phyloP scores from a whole-genome alignment of 139 green algal species.

The Chlamydomonas eustigma region DNA sequence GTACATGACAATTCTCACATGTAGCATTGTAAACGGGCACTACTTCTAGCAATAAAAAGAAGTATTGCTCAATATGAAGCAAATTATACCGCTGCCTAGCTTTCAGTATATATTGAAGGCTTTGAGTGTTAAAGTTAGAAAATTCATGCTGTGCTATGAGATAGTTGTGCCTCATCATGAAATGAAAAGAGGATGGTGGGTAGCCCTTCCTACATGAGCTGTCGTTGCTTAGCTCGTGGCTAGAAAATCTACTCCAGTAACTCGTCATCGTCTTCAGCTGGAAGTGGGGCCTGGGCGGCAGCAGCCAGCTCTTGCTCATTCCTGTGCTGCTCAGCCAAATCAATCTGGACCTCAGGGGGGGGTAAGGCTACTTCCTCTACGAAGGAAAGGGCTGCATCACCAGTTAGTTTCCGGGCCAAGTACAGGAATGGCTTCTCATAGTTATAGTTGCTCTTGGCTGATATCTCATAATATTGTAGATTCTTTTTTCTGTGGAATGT shows the following conservation, averaged over 20 bases:
- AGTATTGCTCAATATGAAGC: too few relatives aligned
- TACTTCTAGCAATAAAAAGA: too few relatives aligned
- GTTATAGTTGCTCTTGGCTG: conserved; percentile 99
- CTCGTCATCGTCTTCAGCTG: conserved; percentile 68
- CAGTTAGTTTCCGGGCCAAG: conserved; percentile 95
- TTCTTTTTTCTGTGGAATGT: conserved; percentile 99
- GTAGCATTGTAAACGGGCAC: too few relatives aligned
- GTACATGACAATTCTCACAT: too few relatives aligned
- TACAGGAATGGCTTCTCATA: conserved; percentile 99
- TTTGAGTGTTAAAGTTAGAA: too few relatives aligned
- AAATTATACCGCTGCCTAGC: too few relatives aligned
- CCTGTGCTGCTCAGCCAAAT: conserved; percentile 82
- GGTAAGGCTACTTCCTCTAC: conserved; percentile 90
- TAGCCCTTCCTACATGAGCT: too few relatives aligned
- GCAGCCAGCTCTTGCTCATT: conserved; percentile 63
- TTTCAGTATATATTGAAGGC: too few relatives aligned
- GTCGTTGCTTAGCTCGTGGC: too few relatives aligned
- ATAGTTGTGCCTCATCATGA: too few relatives aligned
- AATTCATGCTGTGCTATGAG: too few relatives aligned
- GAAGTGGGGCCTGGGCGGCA: conserved; percentile 54
- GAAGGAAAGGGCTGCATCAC: conserved; percentile 91
- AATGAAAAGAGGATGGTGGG: too few relatives aligned
- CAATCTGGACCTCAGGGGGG: conserved; percentile 90
- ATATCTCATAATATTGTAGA: conserved; percentile 99
- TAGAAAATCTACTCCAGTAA: conserved; percentile 52